Evolutionary conservation across 2,329 filamentous ascomycete genomes (phyloP), one percentile per base, ranked within the genome.

Genomic region (Stagonosporopsis chrysanthemi): DNA sequence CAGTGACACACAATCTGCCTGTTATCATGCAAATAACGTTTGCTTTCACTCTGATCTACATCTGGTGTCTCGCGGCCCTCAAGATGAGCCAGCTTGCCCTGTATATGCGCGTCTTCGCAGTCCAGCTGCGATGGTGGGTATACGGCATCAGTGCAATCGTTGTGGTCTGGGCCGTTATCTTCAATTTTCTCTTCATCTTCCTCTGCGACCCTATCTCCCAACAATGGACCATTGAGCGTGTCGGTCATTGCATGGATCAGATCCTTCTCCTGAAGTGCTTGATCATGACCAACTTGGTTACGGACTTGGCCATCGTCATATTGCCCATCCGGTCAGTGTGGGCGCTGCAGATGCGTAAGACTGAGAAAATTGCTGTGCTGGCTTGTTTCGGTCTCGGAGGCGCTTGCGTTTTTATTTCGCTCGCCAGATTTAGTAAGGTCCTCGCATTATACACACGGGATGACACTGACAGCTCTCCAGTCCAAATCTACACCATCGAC

Each of bases 21-120:
- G 57, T 60, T 6, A 61, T 67, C 38, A 65, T 67, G 65, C 65
- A 66, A 44, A 55, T 66, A 19, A 67, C 65, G 3, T 67, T 67
- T 26, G 47, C 60, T 11, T 67, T 63, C 48, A 67, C 63, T 3
- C 40, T 67, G 40, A 60, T 66, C 33, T 67, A 67, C 39, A 65
- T 67, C 29, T 67, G 65, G 63, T 56, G 57, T 39, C 58, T 66
- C 3, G 56, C 65, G 17, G 49, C 54, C 17, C 63, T 67, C 9
- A 67, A 67, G 43, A 58, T 67, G 23, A 65, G 63, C 26, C 63
- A 67, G 36, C 56, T 67, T 9, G 60, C 65, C 2, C 56, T 67
- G 6, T 67, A 67, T 39, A 60, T 62, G 33, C 61, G 65, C 14
- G 65, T 67, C 8, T 59, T 67, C 28, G 29, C 50, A 11, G 48